phyloP scores from a whole-genome alignment of 495 filamentous ascomycete genomes.

The Pseudotulostoma volvatum region DNA sequence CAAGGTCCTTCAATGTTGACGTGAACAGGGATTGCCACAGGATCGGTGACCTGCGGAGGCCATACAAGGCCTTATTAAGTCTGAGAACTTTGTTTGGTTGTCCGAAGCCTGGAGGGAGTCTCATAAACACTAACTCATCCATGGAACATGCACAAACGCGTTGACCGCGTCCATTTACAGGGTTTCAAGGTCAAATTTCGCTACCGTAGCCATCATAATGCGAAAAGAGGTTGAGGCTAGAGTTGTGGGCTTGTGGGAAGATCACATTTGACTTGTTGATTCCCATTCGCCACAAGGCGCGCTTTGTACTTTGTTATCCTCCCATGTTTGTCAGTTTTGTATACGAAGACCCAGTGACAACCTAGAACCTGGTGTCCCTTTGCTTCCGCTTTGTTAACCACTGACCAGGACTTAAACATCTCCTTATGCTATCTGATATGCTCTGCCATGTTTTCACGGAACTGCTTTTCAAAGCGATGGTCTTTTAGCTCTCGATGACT shows the following conservation, averaged over 20 bases:
- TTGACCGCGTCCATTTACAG: slow-evolving; percentile 10
- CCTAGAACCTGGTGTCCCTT: slow-evolving; percentile 2
- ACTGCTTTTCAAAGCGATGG: neutral
- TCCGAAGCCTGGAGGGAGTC: slow-evolving; percentile 5
- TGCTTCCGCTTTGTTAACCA: neutral
- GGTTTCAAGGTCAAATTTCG: slow-evolving; percentile 7
- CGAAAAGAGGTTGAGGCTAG: slow-evolving; percentile 10
- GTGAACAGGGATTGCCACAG: slow-evolving; percentile 12
- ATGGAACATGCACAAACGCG: slow-evolving; percentile 15
- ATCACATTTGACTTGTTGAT: slow-evolving; percentile 8
- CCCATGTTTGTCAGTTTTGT: slow-evolving; percentile 11
- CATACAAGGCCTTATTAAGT: slow-evolving; percentile 10
- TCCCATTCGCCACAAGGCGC: slow-evolving; percentile 12
- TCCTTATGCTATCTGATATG: slow-evolving; percentile 1
- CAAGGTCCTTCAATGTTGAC: slow-evolving; percentile 6
- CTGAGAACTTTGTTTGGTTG: neutral
- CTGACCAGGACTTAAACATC: neutral
- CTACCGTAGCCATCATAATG: slow-evolving; percentile 8
- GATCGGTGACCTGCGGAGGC: slow-evolving; percentile 8
- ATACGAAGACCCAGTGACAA: slow-evolving; percentile 7
- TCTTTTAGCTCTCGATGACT: slow-evolving; percentile 1
- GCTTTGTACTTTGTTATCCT: slow-evolving; percentile 14
- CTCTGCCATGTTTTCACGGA: neutral
- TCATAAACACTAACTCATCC: slow-evolving; percentile 6
- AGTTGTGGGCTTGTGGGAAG: slow-evolving; percentile 10